These are phyloP conservation scores for Heliamphora exappendiculata DNA, from an alignment of 148 eudicot genomes.

Conservation along the genomic window DNA sequence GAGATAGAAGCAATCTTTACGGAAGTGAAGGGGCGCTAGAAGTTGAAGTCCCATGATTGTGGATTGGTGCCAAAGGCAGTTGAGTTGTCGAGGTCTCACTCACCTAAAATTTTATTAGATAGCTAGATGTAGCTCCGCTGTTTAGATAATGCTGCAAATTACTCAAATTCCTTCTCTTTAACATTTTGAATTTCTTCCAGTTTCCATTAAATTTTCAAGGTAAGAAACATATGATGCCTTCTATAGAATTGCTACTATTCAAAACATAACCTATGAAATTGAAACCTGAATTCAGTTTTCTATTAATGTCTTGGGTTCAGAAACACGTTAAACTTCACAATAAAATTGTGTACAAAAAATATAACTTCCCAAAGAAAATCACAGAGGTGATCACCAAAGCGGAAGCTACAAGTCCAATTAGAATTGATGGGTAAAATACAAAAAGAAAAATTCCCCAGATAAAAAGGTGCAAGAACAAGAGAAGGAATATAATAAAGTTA, in stretches of 20 bases:
- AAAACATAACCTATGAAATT: not conserved
- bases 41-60: not conserved
- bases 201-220: not conserved
- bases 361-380: not conserved
- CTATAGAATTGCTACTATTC: not conserved
- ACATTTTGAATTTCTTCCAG: not conserved
- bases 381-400: not conserved
- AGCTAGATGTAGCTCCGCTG: not conserved
- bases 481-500: not conserved
- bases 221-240: not conserved
- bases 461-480: not conserved
- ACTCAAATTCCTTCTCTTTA: not conserved
- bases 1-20: not conserved
- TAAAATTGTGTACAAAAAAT: not conserved
- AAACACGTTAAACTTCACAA: not conserved
- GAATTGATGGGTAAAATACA: not conserved
- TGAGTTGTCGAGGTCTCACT: not conserved
- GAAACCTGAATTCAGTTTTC: not conserved
- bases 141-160: not conserved
- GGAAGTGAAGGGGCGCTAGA: not conserved
- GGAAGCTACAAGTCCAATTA: not conserved
- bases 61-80: not conserved
- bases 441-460: not conserved
- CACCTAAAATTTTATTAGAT: not conserved
- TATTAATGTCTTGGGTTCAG: not conserved